phyloP scores from a whole-genome alignment of 345 rosid species.

The Syzygium oleosum region DNA sequence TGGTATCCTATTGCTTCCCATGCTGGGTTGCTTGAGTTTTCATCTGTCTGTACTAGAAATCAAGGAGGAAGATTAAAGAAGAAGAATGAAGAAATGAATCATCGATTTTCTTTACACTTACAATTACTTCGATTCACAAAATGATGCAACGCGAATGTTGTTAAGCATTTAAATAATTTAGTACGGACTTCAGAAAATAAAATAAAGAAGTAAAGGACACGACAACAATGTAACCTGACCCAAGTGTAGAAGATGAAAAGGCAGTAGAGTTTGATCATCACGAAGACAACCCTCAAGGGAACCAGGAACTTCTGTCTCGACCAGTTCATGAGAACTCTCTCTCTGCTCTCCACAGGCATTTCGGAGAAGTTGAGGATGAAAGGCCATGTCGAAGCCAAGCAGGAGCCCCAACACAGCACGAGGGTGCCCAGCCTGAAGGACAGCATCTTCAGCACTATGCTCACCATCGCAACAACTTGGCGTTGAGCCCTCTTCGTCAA shows the following conservation, averaged over 20 bases:
- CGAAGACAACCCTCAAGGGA: constrained; percentile 8
- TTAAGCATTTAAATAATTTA: neutral
- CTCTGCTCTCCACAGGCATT: constrained; percentile 15
- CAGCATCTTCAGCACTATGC: constrained; percentile 14
- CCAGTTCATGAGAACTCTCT: constrained; percentile 16
- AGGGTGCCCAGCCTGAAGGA: constrained; percentile 25
- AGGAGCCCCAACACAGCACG: constrained; percentile 23
- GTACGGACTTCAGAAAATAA: neutral
- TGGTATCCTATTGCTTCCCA: constrained; percentile 5
- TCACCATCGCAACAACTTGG: constrained; percentile 11
- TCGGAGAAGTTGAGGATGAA: constrained; percentile 7
- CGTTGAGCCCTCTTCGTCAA: constrained; percentile 5
- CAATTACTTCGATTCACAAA: neutral
- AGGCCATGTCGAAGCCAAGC: constrained; percentile 21
- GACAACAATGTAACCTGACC: constrained; percentile 1
- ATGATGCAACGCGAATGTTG: too few relatives aligned
- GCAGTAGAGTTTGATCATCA: constrained; percentile 5
- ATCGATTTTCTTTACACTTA: too few relatives aligned
- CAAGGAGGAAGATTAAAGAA: neutral
- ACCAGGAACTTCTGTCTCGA: constrained; percentile 2
- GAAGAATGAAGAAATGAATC: neutral
- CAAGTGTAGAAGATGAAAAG: constrained; percentile 10
- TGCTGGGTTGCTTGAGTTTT: neutral
- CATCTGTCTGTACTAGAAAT: neutral
- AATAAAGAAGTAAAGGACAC: neutral